Conservation (phyloP, 192 early-diverging fungal species). For the Backusella psychrophila region DNA sequence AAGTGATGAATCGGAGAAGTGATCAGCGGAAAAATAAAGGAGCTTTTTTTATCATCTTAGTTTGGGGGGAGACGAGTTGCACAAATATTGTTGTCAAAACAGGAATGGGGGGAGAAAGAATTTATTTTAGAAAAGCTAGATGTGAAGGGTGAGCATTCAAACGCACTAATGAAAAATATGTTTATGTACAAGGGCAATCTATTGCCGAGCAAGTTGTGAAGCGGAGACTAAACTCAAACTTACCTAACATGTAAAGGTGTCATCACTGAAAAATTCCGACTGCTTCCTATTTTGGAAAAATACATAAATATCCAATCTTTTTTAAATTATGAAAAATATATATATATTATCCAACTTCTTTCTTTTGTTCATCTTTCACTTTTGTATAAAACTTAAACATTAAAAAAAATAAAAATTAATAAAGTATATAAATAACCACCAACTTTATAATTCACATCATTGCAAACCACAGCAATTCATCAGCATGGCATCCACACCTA, state of each 20-base stretch:
- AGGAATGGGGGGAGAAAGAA: neutral
- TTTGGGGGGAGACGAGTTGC: neutral
- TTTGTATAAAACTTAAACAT: neutral
- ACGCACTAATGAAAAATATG: slow-evolving; percentile 3
- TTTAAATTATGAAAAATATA: slow-evolving; percentile 1
- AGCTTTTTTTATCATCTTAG: slow-evolving; percentile 3
- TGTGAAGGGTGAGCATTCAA: neutral
- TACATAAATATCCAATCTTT: neutral
- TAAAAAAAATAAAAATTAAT: neutral
- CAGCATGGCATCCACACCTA: neutral
- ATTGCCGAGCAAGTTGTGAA: neutral
- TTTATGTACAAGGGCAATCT: slow-evolving; percentile 7
- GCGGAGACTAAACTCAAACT: slow-evolving; percentile 11
- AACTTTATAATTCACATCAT: neutral
- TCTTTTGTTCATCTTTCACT: neutral
- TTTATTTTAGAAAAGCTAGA: neutral
- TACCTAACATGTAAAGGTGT: neutral
- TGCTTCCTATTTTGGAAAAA: neutral
- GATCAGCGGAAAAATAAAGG: slow-evolving; percentile 6
- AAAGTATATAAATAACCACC: neutral
- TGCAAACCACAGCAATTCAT: neutral
- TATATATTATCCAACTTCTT: neutral
- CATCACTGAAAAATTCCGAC: neutral
- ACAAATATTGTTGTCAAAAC: slow-evolving; percentile 12
- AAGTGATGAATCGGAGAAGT: slow-evolving; percentile 5